Percentiles rank a stretch among this genome's conserved stretches.
Evolutionary conservation across 83 land plant genomes (phyloP).

Genomic region (Thuja plicata): DNA sequence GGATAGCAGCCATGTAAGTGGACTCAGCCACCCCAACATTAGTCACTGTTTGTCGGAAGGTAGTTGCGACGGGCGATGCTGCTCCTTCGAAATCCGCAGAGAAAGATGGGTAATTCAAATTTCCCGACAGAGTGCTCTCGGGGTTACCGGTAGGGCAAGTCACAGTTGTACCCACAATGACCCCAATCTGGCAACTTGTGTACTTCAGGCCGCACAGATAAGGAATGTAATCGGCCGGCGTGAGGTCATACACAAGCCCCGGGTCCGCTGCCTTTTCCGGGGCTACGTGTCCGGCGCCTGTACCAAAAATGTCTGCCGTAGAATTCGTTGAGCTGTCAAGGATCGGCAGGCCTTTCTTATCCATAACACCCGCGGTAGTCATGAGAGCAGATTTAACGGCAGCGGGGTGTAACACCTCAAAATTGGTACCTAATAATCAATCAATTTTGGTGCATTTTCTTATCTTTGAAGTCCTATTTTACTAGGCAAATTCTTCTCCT

Average conservation of each 20-base stretch:
- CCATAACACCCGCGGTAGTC: neutral
- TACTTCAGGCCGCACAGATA: neutral
- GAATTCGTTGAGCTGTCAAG: neutral
- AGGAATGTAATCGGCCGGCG: neutral
- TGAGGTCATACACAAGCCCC: neutral
- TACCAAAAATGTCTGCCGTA: neutral
- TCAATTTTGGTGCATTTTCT: too few relatives aligned
- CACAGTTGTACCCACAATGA: neutral
- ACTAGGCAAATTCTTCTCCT: too few relatives aligned
- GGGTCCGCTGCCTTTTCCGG: neutral
- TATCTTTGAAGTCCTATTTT: too few relatives aligned
- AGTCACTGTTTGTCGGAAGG: slow-evolving; percentile 42
- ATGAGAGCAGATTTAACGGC: slow-evolving; percentile 9
- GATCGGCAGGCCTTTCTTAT: neutral
- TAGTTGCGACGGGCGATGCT: neutral
- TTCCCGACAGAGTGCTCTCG: slow-evolving; percentile 37
- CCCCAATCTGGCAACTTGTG: neutral
- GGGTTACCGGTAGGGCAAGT: slow-evolving; percentile 15
- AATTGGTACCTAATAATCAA: too few relatives aligned
- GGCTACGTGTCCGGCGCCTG: neutral
- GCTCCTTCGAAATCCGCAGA: slow-evolving; percentile 41
- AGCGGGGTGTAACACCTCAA: too few relatives aligned
- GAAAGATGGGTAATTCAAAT: slow-evolving; percentile 69
- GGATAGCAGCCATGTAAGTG: slow-evolving; percentile 40
- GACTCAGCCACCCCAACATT: slow-evolving; percentile 65